These are phyloP conservation scores for Zoysia japonica DNA, from an alignment of 176 grass and related monocot genomes.

Conservation along the genomic window DNA sequence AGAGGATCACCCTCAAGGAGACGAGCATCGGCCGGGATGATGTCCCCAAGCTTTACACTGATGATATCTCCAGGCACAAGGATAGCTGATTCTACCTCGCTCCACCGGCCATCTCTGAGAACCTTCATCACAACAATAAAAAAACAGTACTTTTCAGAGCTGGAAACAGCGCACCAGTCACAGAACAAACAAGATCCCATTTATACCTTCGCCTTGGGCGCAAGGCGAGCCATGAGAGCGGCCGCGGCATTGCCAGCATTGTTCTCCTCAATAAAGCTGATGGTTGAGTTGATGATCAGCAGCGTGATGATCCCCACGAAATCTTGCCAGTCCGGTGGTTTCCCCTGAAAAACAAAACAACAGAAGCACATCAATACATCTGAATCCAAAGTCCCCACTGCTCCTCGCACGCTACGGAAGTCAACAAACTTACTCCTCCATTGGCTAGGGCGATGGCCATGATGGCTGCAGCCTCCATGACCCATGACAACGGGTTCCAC, in stretches of 20 bases:
- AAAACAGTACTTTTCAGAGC: background rate
- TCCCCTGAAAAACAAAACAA: slow-evolving; percentile 47
- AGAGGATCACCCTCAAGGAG: slow-evolving; percentile 34
- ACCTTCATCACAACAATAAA: slow-evolving; percentile 48
- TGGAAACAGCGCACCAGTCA: background rate
- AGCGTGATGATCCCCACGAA: slow-evolving; percentile 85
- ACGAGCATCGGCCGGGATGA: slow-evolving; percentile 34
- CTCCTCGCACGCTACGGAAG: background rate
- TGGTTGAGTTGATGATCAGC: slow-evolving; percentile 89
- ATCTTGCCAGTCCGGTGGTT: slow-evolving; percentile 90
- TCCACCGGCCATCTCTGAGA: slow-evolving; percentile 64
- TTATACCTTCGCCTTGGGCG: slow-evolving; percentile 83
- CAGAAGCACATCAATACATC: slow-evolving; percentile 14
- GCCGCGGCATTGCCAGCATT: slow-evolving; percentile 86
- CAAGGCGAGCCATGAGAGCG: slow-evolving; percentile 83
- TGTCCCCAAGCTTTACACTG: slow-evolving; percentile 37
- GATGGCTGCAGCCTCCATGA: slow-evolving; percentile 88
- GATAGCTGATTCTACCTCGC: slow-evolving; percentile 27
- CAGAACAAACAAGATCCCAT: background rate
- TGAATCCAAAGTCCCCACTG: background rate
- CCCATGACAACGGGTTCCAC: slow-evolving; percentile 92
- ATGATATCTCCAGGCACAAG: slow-evolving; percentile 38
- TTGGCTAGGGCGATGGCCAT: slow-evolving; percentile 90
- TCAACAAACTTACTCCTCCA: slow-evolving; percentile 57
- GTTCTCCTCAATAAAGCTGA: slow-evolving; percentile 94